Percentiles rank a stretch among this genome's conserved stretches.
Evolutionary conservation across 108 stramenopile genomes (phyloP).

Genomic region (Stephanodiscus minutulus): DNA sequence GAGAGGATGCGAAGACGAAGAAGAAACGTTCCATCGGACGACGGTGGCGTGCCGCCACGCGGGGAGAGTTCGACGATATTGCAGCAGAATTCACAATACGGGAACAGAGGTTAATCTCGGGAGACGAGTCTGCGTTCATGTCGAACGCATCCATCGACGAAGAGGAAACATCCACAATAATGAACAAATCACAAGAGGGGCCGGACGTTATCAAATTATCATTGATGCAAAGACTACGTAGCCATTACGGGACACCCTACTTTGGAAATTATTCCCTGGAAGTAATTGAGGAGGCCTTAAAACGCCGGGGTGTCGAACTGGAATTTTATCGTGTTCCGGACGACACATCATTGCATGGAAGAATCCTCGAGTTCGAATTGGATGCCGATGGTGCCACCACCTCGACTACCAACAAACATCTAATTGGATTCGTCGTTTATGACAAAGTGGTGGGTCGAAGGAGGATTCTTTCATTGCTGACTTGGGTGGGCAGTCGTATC

Average conservation of each 20-base stretch:
- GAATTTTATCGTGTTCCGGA: constrained; percentile 28
- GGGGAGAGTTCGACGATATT: constrained; percentile 43
- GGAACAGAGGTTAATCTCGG: constrained; percentile 27
- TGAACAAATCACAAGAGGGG: too few relatives aligned
- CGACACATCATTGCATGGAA: background rate
- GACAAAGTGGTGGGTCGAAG: constrained; percentile 10
- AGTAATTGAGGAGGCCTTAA: constrained; percentile 39
- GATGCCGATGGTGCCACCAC: background rate
- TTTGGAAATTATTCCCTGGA: constrained; percentile 50
- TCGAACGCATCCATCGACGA: background rate
- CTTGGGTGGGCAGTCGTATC: constrained; percentile 17
- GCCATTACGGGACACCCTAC: constrained; percentile 34
- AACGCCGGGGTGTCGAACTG: constrained; percentile 33
- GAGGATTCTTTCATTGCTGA: constrained; percentile 3
- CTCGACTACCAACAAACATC: background rate
- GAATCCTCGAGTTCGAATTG: background rate
- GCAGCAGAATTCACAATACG: constrained; percentile 35
- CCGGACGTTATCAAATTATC: too few relatives aligned
- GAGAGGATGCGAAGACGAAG: background rate
- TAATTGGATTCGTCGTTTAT: constrained; percentile 46
- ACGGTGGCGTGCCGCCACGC: constrained; percentile 32
- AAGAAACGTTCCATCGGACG: background rate
- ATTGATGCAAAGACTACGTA: constrained; percentile 26
- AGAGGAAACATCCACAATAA: background rate
- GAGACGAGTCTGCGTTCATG: background rate